phyloP scores from a whole-genome alignment of 495 filamentous ascomycete species.

The Trichocladium antarcticum region DNA sequence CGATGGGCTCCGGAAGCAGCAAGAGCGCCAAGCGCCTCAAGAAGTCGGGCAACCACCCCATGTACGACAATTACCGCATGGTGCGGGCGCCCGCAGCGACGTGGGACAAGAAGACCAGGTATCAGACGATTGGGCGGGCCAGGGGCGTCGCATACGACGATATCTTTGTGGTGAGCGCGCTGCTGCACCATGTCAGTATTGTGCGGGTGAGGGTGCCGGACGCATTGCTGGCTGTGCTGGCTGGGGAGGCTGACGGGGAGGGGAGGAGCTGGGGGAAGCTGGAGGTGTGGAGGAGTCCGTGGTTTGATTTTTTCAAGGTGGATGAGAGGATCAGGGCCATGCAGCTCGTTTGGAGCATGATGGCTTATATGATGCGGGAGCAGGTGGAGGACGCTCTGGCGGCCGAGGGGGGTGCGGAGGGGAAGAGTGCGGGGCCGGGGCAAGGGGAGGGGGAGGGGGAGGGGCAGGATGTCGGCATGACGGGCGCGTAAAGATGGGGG shows the following conservation, averaged over 20 bases:
- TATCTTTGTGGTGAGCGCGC: slow-evolving; percentile 68
- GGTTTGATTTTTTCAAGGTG: slow-evolving; percentile 64
- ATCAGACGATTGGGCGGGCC: slow-evolving; percentile 59
- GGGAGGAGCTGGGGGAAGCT: slow-evolving; percentile 42
- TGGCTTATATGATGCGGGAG: slow-evolving; percentile 57
- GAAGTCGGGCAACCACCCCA: slow-evolving; percentile 37
- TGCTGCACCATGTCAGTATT: slow-evolving; percentile 76
- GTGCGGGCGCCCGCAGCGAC: slow-evolving; percentile 49
- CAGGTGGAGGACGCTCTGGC: slow-evolving; percentile 6
- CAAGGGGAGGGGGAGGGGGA: slow-evolving; percentile 2
- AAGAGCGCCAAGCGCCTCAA: slow-evolving; percentile 40
- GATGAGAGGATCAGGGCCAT: slow-evolving; percentile 62
- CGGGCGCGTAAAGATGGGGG: slow-evolving; percentile 18
- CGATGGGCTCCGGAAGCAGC: neutral
- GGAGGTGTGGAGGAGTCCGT: slow-evolving; percentile 56
- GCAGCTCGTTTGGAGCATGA: slow-evolving; percentile 62
- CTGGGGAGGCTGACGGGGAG: slow-evolving; percentile 22
- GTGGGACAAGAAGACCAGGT: slow-evolving; percentile 72
- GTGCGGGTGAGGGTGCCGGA: slow-evolving; percentile 62
- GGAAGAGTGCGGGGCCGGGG: too few relatives aligned
- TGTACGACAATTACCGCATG: slow-evolving; percentile 48
- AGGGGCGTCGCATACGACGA: slow-evolving; percentile 40
- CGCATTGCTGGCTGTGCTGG: slow-evolving; percentile 47
- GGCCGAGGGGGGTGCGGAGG: too few relatives aligned
- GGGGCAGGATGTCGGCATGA: slow-evolving; percentile 26